phyloP scores from a whole-genome alignment of 192 early-diverging fungal species.

The Podila epigama region DNA sequence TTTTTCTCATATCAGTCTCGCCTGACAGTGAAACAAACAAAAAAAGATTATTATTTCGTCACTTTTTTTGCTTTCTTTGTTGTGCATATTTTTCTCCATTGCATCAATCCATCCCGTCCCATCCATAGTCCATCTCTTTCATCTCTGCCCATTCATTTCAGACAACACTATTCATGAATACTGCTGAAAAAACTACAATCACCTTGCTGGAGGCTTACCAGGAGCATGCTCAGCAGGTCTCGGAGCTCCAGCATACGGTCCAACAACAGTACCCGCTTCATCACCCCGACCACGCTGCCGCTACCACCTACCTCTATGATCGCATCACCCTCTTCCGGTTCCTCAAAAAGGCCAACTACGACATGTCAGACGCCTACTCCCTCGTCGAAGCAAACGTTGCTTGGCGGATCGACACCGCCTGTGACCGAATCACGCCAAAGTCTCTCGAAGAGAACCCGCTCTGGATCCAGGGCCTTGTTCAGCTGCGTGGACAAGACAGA shows the following conservation, averaged over 20 bases:
- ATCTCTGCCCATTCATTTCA: not conserved
- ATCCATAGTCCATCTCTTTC: not conserved
- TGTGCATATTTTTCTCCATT: not conserved
- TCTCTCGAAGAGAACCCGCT: constrained; percentile 29
- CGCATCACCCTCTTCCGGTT: constrained; percentile 50
- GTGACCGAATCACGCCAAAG: constrained; percentile 30
- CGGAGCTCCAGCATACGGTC: constrained; percentile 43
- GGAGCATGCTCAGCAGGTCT: constrained; percentile 42
- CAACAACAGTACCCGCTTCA: constrained; percentile 38
- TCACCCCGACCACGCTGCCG: constrained; percentile 23
- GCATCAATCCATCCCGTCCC: not conserved
- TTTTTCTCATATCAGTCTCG: not conserved
- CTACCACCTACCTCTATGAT: constrained; percentile 40
- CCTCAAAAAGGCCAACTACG: constrained; percentile 48
- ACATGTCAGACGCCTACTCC: constrained; percentile 37
- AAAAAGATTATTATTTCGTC: not conserved
- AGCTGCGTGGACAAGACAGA: constrained; percentile 36
- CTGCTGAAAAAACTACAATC: constrained; percentile 25
- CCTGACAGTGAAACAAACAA: too few species aligned
- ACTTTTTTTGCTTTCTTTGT: not conserved
- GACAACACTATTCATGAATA: constrained; percentile 12
- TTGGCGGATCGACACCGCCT: constrained; percentile 21
- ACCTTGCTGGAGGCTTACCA: constrained; percentile 30
- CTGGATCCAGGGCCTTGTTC: constrained; percentile 32
- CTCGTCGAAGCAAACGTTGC: constrained; percentile 37